Base-by-base conservation (phyloP, 2,329 filamentous ascomycete genomes). In the Microcera coccophila region DNA sequence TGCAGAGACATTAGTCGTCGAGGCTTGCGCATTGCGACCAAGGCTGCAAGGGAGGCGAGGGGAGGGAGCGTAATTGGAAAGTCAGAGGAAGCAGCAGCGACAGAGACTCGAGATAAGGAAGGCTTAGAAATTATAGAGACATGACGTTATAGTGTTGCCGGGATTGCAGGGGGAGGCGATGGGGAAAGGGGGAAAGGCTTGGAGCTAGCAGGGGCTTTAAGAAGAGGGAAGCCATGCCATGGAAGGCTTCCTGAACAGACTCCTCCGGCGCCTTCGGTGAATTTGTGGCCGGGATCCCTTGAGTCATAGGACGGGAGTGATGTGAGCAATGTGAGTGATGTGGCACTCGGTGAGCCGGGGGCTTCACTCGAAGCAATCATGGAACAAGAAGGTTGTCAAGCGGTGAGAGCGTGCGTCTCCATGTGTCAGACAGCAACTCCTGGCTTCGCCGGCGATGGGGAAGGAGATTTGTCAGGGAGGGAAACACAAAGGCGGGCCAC, bases 1-100 rank as follows among this genome's bases (percentile, higher is more conserved):
- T 85, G 75, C 45, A 79, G 44, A 17, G 55, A 49, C 42, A 62
- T 68, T 60, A 68, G 66, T 55, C 45, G 41, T 34, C 37, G 43
- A 45, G 54, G 49, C 49, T 54, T 55, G 40, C 52, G 57, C 62
- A 66, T 65, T 41, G 52, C 47, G 38, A 28, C 36, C 42, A 20
- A 38, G 40, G 33, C 35, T 42, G 29, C 7, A n/a, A 32, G 12
- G 7, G 22, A 7, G 12, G 22, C 12, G 7, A 26, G 12, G 32
- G 39, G 36, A 20, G 36, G 17, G 19, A 39, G 19, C 45, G n/a
- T n/a, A 29, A 14, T 35, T 38, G 20, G 22, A 17, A 29, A 12
- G 14, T 14, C 16, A 39, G 34, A 22, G 32, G 34, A 16, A 47
- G 31, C 29, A 41, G 39, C 32, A 26, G 47, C 26, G 37, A 36